Base-by-base conservation (phyloP, 805 yeast genomes). In the Starmerella khaoyaiensis region DNA sequence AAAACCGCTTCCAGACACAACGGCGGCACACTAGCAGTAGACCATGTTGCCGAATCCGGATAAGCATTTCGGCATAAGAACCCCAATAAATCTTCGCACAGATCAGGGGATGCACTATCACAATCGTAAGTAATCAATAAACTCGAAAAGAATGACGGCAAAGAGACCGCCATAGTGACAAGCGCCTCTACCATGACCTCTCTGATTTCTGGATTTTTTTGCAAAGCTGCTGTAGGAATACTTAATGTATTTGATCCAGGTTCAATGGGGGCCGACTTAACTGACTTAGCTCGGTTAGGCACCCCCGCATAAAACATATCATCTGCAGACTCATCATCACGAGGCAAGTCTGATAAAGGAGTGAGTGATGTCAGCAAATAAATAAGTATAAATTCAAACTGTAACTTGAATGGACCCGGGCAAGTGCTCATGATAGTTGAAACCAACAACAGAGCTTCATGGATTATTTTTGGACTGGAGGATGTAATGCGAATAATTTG, bases 21-120 rank as follows among this genome's bases (percentile, higher is more conserved):
- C 0, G 97, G 95, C 0, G 98, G 97, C 1, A 87, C 93, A 50
- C 72, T 77, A 27, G 79, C 81, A 0, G 94, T 80, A 0, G 93
- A 76, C 49, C 69, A 64, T 8, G 67, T 50, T 0, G 96, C 93
- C 9, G 87, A 71, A 52, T 84, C 94, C 0, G 97, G 93, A 30
- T 82, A 68, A 0, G 96, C 76, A 22, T 84, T 62, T 35, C 78
- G 71, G 37, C 93, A 74, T 37, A 90, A 64, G 31, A 78, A 71
- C 31, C 78, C 78, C 28, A 90, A 56, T 20, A 81, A 60, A 26
- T 72, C 70, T 17, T 69, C 68, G 12, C 87, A 68, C 39, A 93
- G 59, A 54, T 90, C 95, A 2, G 77, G 68, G 47, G 87, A 72
- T 42, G 83, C 93, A 46, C 83, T 75, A 53, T 83, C 87, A 58